A percentile compares a stretch with the other conserved stretches of the same genome.
Evolutionary conservation across 1,139 yeast genomes (phyloP).

Genomic region (Nakaseomyces kungkrabaensis): DNA sequence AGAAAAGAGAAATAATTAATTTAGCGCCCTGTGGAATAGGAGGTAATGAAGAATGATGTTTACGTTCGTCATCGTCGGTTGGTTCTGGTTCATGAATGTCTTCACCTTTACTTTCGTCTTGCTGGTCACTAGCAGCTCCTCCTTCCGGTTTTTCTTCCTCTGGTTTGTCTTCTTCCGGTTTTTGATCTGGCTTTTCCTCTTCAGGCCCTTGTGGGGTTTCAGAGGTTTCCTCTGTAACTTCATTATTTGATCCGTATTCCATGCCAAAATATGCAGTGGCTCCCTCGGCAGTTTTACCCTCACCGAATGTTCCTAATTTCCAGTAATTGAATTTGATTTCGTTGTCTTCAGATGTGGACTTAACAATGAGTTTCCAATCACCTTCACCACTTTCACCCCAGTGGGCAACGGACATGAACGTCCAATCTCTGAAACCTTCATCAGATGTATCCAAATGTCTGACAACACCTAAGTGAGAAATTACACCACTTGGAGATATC

Average conservation of each 20-base stretch:
- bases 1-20: constrained; percentile 50
- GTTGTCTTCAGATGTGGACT: constrained; percentile 34
- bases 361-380: constrained; percentile 67
- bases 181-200: background rate
- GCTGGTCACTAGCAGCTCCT: too few relatives aligned
- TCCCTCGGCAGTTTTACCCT: constrained; percentile 31
- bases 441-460: constrained; percentile 49
- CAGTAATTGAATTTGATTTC: constrained; percentile 52
- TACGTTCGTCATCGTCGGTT: constrained; percentile 8
- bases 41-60: constrained; percentile 15
- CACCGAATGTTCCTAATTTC: constrained; percentile 80
- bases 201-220: background rate
- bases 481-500: constrained; percentile 64
- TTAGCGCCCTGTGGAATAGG: constrained; percentile 21
- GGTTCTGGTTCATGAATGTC: background rate
- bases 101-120: background rate
- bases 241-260: background rate
- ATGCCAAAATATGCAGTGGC: background rate
- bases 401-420: constrained; percentile 95
- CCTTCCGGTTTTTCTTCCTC: background rate
- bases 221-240: background rate
- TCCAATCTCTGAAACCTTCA: constrained; percentile 72
- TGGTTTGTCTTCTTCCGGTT: background rate
- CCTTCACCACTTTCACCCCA: constrained; percentile 91
- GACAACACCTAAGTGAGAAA: constrained; percentile 65